Conservation (phyloP, 257 asterid species). For the Solanum boliviense region DNA sequence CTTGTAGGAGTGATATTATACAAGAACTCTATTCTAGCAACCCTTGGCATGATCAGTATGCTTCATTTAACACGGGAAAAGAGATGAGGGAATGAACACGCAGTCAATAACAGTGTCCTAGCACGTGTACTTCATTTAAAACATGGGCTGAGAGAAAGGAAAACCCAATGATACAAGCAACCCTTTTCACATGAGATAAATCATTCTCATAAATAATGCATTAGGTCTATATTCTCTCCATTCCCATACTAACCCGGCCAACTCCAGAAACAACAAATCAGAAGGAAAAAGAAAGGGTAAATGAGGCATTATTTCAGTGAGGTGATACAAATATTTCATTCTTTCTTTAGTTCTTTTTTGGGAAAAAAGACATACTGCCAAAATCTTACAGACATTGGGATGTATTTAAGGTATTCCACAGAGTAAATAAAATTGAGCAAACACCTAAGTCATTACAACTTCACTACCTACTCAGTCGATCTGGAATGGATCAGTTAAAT, state of each 20-base stretch:
- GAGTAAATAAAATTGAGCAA: neutral
- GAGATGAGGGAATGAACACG: neutral
- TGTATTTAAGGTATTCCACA: neutral
- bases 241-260: neutral
- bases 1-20: neutral
- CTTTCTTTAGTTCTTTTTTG: neutral
- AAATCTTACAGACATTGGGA: neutral
- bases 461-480: neutral
- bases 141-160: neutral
- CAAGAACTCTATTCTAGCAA: neutral
- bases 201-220: neutral
- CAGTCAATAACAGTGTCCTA: neutral
- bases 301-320: neutral
- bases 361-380: neutral
- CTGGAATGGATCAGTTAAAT: neutral
- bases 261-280: neutral
- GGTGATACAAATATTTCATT: neutral
- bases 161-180: neutral
- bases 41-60: neutral
- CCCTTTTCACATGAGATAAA: neutral
- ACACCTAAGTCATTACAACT: neutral
- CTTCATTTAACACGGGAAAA: neutral
- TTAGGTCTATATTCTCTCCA: neutral
- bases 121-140: neutral
- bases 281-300: neutral